A percentile compares a stretch with the other conserved stretches of the same genome.
These are phyloP conservation scores for Alopecurus myosuroides DNA, from an alignment of 176 grass and related monocot genomes.

Conservation along the genomic window DNA sequence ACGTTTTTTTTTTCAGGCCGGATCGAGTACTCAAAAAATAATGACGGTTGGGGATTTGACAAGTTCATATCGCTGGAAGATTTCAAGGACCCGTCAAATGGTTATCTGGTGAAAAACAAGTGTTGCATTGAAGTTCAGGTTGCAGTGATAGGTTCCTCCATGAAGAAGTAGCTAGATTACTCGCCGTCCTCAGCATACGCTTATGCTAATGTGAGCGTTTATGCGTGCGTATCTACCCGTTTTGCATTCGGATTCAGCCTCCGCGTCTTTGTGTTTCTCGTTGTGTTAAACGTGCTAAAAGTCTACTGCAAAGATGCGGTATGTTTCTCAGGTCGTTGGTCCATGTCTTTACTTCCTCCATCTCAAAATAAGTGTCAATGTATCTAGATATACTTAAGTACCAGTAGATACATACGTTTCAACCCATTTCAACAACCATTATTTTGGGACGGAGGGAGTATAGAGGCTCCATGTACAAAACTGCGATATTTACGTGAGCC, in stretches of 20 bases:
- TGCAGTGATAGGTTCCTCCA: slow-evolving; percentile 24
- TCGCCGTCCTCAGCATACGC: too few relatives aligned
- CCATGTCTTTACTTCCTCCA: too few relatives aligned
- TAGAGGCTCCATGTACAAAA: too few relatives aligned
- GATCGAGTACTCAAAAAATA: neutral
- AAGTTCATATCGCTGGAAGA: slow-evolving; percentile 31
- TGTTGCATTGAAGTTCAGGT: slow-evolving; percentile 20
- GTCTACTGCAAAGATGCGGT: neutral
- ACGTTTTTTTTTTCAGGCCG: neutral
- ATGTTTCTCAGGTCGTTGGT: neutral
- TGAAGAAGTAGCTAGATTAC: neutral
- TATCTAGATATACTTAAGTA: too few relatives aligned
- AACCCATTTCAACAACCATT: too few relatives aligned
- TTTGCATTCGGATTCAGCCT: neutral
- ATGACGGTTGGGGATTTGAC: neutral
- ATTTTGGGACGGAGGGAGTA: too few relatives aligned
- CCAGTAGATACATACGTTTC: too few relatives aligned
- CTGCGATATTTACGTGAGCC: neutral
- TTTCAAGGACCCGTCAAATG: slow-evolving; percentile 27
- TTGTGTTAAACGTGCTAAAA: neutral
- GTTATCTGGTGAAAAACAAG: slow-evolving; percentile 24
- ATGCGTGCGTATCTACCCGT: neutral
- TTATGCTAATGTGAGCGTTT: neutral
- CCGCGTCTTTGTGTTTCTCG: neutral
- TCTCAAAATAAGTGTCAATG: too few relatives aligned